phyloP scores from a whole-genome alignment of 352 stramenopile species.

The Aphanomyces euteiches region DNA sequence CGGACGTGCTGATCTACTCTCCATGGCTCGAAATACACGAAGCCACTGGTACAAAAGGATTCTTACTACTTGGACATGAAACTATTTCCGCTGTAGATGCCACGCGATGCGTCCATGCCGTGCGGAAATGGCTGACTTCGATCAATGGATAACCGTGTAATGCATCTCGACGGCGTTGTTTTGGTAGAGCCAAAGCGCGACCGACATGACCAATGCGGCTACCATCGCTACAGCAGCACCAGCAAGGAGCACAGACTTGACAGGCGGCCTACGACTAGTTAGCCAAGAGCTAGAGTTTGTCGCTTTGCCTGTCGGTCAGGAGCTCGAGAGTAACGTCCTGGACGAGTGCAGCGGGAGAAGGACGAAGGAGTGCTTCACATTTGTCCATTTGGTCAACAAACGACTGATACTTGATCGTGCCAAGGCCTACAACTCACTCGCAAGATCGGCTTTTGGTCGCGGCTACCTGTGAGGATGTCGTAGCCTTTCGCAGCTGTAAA shows the following conservation, averaged over 20 bases:
- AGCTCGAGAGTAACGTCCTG: too few species aligned
- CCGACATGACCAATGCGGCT: background rate
- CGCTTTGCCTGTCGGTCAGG: too few species aligned
- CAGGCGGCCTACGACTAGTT: too few species aligned
- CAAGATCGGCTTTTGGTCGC: background rate
- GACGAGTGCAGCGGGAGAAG: too few species aligned
- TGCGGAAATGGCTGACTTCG: conserved; percentile 1
- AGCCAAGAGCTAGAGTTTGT: too few species aligned
- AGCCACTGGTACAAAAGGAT: conserved; percentile 34
- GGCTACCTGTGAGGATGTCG: conserved; percentile 52
- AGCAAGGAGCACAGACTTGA: background rate
- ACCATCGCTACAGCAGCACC: background rate
- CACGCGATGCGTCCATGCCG: background rate
- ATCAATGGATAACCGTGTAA: conserved; percentile 1
- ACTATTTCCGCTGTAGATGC: conserved; percentile 14
- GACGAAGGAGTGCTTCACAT: conserved; percentile 37
- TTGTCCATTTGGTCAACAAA: conserved; percentile 43
- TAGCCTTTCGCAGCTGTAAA: conserved; percentile 52
- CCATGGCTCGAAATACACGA: conserved; percentile 54
- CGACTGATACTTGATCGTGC: conserved; percentile 46
- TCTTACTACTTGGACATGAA: background rate
- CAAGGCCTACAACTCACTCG: conserved; percentile 35
- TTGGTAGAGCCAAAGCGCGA: background rate
- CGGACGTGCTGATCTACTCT: conserved; percentile 50
- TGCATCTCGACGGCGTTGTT: background rate